Conservation (phyloP, 2,329 filamentous ascomycete species). For the Fusarium globosum region DNA sequence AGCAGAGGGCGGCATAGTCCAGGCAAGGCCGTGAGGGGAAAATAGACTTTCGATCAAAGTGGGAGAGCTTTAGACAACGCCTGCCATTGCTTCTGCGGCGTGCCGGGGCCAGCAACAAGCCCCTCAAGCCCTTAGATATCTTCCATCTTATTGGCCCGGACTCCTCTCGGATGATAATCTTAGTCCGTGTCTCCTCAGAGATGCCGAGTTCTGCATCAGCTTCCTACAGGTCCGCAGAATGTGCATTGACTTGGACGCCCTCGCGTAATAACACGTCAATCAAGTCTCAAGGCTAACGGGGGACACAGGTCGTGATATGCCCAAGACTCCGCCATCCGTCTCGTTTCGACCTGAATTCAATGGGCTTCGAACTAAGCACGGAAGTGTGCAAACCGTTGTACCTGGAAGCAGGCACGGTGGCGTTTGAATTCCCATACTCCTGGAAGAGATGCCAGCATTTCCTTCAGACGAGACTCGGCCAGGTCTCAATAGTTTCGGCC, state of each 20-base stretch:
- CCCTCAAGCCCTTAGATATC: constrained; percentile 20
- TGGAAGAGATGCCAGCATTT: constrained; percentile 15
- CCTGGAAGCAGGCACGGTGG: constrained; percentile 38
- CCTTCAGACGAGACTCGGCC: constrained; percentile 15
- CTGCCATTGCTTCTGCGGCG: constrained; percentile 13
- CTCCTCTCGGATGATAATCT: constrained; percentile 14
- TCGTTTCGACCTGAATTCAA: background rate
- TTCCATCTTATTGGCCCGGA: constrained; percentile 18
- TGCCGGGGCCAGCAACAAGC: constrained; percentile 24
- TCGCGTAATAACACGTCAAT: background rate
- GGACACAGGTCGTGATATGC: background rate
- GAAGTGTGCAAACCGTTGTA: constrained; percentile 5
- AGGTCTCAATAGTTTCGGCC: constrained; percentile 20
- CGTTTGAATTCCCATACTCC: constrained; percentile 38
- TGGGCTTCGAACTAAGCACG: constrained; percentile 1
- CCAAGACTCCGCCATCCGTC: background rate
- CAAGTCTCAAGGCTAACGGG: background rate
- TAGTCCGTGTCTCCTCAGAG: constrained; percentile 10
- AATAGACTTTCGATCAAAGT: constrained; percentile 43
- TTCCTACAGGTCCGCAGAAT: background rate
- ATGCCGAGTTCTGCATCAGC: constrained; percentile 7
- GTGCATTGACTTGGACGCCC: background rate
- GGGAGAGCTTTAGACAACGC: constrained; percentile 31
- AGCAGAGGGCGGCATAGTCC: constrained; percentile 16
- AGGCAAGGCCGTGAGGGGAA: constrained; percentile 36